Evolutionary conservation across 2,329 filamentous ascomycete species (phyloP), one percentile per base, ranked within the genome.

Genomic region (Aspergillus sp.): DNA sequence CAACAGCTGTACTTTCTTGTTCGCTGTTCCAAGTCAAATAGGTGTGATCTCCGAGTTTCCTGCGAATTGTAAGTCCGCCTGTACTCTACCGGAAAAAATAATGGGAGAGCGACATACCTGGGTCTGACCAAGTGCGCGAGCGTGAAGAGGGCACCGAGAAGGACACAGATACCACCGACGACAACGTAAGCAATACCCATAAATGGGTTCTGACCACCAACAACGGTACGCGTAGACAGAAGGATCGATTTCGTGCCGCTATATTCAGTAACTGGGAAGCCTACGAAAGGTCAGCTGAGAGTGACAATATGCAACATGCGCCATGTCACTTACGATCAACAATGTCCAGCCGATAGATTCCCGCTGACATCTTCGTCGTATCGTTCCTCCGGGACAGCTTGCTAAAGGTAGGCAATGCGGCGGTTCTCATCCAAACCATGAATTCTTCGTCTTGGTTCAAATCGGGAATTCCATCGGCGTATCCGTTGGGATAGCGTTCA

Each of bases 351-450:
- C 84, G 77, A 70, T 99, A 99, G 17, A 76, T 83, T 23, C 93
- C 94, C 14, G 76, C 67, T 31, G 69, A 64, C 88, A 99, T 88
- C 0, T 76, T 69, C 2, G 80, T 76, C 0, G 78, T 78, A 68
- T 96, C 88, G 67, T 97, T 97, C 54, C 91, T 83, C 71, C 88
- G 83, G 43, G 91, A 90, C 44, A 99, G 79, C 77, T 99, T 99
- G 81, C 89, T 96, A 71, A 99, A 99, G 4, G 88, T 88, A 1
- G 94, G 94, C 64, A 97, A 76, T 53, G 93, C 94, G 20, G 94
- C 94, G 1, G 95, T 96, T 63, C 94, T 86, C 94, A 99, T 99
- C 94, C 94, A 99, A 19, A 97, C 92, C 75, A 97, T 92, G 71
- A 99, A 96, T 41, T 86, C 85, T 71, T 96, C 88, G 75, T 91